phyloP scores from a whole-genome alignment of 306 rosid species.

The Cucurbita maxima region DNA sequence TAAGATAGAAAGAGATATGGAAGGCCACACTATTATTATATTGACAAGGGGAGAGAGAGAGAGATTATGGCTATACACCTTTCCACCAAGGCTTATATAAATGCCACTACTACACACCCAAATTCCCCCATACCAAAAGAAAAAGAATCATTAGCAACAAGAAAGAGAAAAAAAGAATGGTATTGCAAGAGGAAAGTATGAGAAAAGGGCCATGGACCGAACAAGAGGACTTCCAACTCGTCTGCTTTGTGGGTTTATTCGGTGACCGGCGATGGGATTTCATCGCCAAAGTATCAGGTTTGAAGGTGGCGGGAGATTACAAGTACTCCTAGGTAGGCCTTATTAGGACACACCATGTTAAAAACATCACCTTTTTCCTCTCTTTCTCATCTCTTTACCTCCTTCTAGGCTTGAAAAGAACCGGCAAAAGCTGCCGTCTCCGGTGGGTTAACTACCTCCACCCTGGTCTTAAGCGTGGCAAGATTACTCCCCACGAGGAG shows the following conservation, averaged over 20 bases:
- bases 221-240: slow-evolving; percentile 73
- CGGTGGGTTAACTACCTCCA: slow-evolving; percentile 96
- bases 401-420: slow-evolving; percentile 76
- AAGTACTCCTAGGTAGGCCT: slow-evolving; percentile 33
- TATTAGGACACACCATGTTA: slow-evolving; percentile 4
- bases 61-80: neutral
- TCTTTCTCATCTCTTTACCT: slow-evolving; percentile 9
- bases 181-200: slow-evolving; percentile 6
- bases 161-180: neutral
- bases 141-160: neutral
- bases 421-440: slow-evolving; percentile 93
- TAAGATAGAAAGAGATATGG: too few species aligned
- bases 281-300: slow-evolving; percentile 97
- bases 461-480: slow-evolving; percentile 88
- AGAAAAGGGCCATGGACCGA: slow-evolving; percentile 97
- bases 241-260: slow-evolving; percentile 60
- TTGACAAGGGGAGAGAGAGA: neutral
- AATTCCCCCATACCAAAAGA: neutral
- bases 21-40: neutral
- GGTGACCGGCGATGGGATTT: slow-evolving; percentile 98
- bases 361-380: too few species aligned
- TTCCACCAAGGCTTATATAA: neutral
- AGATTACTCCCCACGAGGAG: slow-evolving; percentile 85
- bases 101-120: neutral
- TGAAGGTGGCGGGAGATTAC: slow-evolving; percentile 99